Base-by-base conservation (phyloP, 2,329 filamentous ascomycete genomes). In the Aspergillus melleus region DNA sequence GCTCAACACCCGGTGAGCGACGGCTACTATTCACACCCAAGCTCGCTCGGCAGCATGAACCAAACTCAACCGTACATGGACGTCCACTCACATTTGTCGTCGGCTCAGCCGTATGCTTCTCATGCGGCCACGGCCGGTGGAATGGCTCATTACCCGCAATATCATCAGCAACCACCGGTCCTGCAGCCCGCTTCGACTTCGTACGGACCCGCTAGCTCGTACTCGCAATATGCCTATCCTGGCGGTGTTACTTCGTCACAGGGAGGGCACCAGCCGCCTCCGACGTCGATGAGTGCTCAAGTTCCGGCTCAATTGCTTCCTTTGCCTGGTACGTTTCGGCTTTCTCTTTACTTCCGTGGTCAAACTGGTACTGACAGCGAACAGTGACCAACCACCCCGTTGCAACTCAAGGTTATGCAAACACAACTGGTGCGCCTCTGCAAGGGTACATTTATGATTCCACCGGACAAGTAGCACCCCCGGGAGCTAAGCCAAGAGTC, bases 401-500 rank as follows among this genome's bases (percentile, higher is more conserved):
- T 24, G 66, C 68, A 9, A 67, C 73, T 22, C 74, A 76, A 32
- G 71, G 72, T 0, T 81, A 80, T 64, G 73, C 75, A 29, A 74
- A 76, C 60, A 74, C 61, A 12, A 72, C 76, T 14, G 73, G 70
- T 14, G 68, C 74, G 72, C 76, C 80, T 4, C 68, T 74, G 52
- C 80, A 82, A 71, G 76, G 76, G 52, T 81, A 78, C 66, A 71
- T 78, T 19, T 92, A 90, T 72, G 95, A 98, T 73, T 90, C 88
- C 8, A 96, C 91, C n/a, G 95, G 95, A 9, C 95, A 98, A 76
- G 81, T 96, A 61, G 91, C 92, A 19, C 95, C 95, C 9, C 90
- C 91, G 3, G 94, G 94, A 30, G 96, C 96, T 87, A 98, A 98
- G 80, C 95, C 95, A 20, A 85, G 94, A 63, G 95, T 99, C 29